Conservation (phyloP, 1,284 basidiomycete genomes). For the Amylostereum chailletii region DNA sequence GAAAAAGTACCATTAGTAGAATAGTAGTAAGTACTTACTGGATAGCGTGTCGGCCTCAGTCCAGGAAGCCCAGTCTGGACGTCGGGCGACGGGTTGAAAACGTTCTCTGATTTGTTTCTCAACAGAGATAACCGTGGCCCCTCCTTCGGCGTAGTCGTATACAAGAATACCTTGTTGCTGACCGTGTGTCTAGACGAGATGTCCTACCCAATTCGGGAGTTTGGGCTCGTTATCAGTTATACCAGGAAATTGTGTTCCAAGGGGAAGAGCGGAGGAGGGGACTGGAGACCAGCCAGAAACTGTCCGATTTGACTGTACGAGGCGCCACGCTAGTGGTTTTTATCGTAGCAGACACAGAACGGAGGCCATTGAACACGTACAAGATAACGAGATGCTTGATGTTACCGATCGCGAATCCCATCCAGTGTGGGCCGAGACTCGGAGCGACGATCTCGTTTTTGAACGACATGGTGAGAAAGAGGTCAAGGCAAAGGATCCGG, state of each 20-base stretch:
- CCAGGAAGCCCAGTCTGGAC: slow-evolving; percentile 20
- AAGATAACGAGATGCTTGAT: slow-evolving; percentile 35
- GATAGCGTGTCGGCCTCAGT: slow-evolving; percentile 19
- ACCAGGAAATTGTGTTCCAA: slow-evolving; percentile 39
- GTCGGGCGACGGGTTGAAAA: slow-evolving; percentile 15
- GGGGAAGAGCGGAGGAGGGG: slow-evolving; percentile 28
- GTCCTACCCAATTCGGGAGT: slow-evolving; percentile 46
- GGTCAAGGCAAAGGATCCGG: neutral
- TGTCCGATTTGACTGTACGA: slow-evolving; percentile 45
- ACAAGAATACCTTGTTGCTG: slow-evolving; percentile 31
- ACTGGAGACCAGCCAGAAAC: slow-evolving; percentile 19
- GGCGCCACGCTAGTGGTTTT: no score
- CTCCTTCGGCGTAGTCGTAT: slow-evolving; percentile 28
- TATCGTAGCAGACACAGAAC: slow-evolving; percentile 2
- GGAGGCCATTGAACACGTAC: slow-evolving; percentile 19
- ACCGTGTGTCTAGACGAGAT: slow-evolving; percentile 36
- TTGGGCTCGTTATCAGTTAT: slow-evolving; percentile 32
- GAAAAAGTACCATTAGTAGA: neutral
- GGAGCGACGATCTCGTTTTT: neutral
- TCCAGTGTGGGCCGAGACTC: slow-evolving; percentile 23
- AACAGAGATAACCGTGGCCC: slow-evolving; percentile 15
- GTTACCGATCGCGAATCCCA: slow-evolving; percentile 26
- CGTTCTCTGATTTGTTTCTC: slow-evolving; percentile 13
- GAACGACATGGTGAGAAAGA: neutral
- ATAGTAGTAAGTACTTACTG: slow-evolving; percentile 12